Percentiles rank a stretch among this genome's conserved stretches.
Conservation (phyloP, 768 basidiomycete species). For the Suillus sp. region DNA sequence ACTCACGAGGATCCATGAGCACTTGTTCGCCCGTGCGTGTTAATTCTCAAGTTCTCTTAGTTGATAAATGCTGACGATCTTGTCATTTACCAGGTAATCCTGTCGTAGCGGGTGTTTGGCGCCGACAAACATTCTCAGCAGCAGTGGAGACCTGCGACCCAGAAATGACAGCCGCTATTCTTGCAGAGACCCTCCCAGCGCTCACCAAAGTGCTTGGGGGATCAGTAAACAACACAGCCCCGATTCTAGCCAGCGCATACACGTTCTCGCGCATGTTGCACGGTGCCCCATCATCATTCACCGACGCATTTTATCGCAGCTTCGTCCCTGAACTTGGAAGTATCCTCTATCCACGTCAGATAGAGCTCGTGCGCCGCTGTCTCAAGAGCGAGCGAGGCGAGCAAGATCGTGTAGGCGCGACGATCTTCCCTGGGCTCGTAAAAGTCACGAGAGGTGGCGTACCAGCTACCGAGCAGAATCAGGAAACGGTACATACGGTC, state of each 20-base stretch:
- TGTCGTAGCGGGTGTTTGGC: constrained; percentile 88
- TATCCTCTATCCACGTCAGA: constrained; percentile 71
- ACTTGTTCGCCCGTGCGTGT: constrained; percentile 75
- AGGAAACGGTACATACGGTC: constrained; percentile 66
- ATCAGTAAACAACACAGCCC: constrained; percentile 44
- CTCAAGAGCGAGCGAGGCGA: constrained; percentile 75
- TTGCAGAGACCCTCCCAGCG: constrained; percentile 71
- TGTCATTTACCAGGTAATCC: constrained; percentile 61
- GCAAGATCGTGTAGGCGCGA: constrained; percentile 74
- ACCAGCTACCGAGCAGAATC: constrained; percentile 37
- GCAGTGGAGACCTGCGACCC: constrained; percentile 78
- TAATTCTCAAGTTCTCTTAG: neutral
- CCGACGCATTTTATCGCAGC: constrained; percentile 80
- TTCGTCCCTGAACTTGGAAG: constrained; percentile 85
- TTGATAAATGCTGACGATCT: constrained; percentile 4
- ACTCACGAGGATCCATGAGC: constrained; percentile 84
- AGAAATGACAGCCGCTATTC: constrained; percentile 66
- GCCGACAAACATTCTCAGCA: constrained; percentile 86
- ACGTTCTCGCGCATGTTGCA: constrained; percentile 87
- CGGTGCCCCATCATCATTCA: constrained; percentile 52
- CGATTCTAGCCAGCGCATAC: constrained; percentile 74
- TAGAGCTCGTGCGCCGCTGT: constrained; percentile 85
- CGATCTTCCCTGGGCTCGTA: constrained; percentile 86
- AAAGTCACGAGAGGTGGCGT: constrained; percentile 60
- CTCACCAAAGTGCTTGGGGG: constrained; percentile 56